Evolutionary conservation across 345 rosid genomes (phyloP), one percentile per base, ranked within the genome.

Genomic region (Populus alba): DNA sequence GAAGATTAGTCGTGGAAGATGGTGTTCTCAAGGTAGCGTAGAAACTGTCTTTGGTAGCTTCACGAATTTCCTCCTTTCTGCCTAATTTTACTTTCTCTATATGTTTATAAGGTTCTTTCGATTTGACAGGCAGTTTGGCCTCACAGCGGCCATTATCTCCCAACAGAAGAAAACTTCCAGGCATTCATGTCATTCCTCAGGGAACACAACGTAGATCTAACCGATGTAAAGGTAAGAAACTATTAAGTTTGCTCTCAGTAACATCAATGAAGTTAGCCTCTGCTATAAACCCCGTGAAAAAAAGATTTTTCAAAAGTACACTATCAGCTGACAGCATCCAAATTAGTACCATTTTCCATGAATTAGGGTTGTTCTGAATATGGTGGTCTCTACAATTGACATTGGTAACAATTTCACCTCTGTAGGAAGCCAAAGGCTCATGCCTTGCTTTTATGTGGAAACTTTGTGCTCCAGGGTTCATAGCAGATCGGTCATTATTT

Each of bases 121-220:
- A 71, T 27, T 75, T 80, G 29, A 49, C 75, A 95, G 97, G 92
- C 95, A 61, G 86, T 96, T 80, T 96, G 97, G 98, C 98, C 97
- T 77, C 98, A 96, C 77, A 96, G 97, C 29, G 98, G 98, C 80
- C 98, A 96, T 68, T 96, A 94, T 85, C 98, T 94, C 74, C 98
- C 98, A 53, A 94, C 97, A 33, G 95, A 94, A 76, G 99, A 96
- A 82, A 96, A 96, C 81, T 94, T 92, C 71, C 88, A 83, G 81
- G 97, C 85, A 63, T 90, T 96, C 79, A 80, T 91, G 86, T 88
- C 89, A 2, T 94, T 87, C 82, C 97, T 96, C 7, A 35, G 39
- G 72, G 92, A 94, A 78, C 89, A 90, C 59, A 80, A 87, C 41
- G 91, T 96, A 31, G 97, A 96, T 78, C 91, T 94, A 53, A 79